Conservation (phyloP, 1,284 basidiomycete species). For the Rhodotorula sp. region DNA sequence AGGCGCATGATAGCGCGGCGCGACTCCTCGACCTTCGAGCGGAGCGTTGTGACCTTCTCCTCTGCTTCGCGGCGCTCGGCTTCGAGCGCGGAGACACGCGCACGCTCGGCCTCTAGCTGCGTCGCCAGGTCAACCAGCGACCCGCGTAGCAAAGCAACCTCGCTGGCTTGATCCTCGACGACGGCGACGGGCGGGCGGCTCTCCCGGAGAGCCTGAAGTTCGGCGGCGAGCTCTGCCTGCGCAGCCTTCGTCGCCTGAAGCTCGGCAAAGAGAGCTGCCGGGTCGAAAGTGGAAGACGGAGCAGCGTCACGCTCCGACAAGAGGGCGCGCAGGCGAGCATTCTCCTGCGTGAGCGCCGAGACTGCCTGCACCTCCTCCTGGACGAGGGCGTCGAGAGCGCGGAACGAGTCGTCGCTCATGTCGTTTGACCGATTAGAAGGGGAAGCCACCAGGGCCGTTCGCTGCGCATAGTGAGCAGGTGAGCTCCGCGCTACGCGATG, state of each 20-base stretch:
- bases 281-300: background rate
- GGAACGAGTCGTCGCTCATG: slow-evolving; percentile 31
- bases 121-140: slow-evolving; percentile 63
- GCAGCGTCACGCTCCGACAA: slow-evolving; percentile 11
- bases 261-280: slow-evolving; percentile 20
- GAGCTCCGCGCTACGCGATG: background rate
- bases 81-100: slow-evolving; percentile 62
- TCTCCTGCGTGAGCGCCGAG: slow-evolving; percentile 28
- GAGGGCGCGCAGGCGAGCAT: slow-evolving; percentile 32
- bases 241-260: slow-evolving; percentile 23
- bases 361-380: slow-evolving; percentile 15
- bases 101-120: slow-evolving; percentile 61
- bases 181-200: slow-evolving; percentile 4
- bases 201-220: slow-evolving; percentile 17
- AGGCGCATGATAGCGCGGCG: slow-evolving; percentile 86
- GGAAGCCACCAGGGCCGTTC: background rate
- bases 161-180: slow-evolving; percentile 23
- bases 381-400: slow-evolving; percentile 23
- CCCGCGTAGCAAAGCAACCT: slow-evolving; percentile 20
- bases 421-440: background rate
- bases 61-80: slow-evolving; percentile 73
- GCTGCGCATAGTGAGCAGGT: background rate
- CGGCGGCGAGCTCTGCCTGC: slow-evolving; percentile 20
- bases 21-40: slow-evolving; percentile 87
- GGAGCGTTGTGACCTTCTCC: slow-evolving; percentile 73